Base-by-base conservation (phyloP, 2,329 filamentous ascomycete species). In the Gliomastix tumulicola region DNA sequence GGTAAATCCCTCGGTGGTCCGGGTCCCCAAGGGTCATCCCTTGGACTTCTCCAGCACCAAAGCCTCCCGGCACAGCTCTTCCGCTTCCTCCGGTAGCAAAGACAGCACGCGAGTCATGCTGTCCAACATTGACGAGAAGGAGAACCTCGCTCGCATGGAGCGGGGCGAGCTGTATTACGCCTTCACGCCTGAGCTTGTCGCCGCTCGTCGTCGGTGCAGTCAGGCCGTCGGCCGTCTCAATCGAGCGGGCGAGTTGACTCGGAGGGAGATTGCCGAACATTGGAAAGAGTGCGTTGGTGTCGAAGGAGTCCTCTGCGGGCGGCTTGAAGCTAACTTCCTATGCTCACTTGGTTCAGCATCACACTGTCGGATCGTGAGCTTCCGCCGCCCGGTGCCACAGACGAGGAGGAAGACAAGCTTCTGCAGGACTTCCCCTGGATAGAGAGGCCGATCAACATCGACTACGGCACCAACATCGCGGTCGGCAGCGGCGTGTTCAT, bases 381-480 rank as follows among this genome's bases (percentile, higher is more conserved):
- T 0, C 84, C 85, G 17, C 71, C 78, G 1, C 62, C 54, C 13
- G 69, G 69, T 6, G 49, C 69, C 4, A 76, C 73, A 10, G 60
- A 69, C 3, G 76, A 75, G 37, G 78, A 76, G 44, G 84, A 92
- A 44, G 79, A 82, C 9, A 67, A 62, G 15, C 63, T 81, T 2
- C 73, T 92, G 22, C 65, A 68, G 17, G 64, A 81, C 22, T 61
- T 82, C 19, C 77, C 85, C 0, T 88, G 77, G 72, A 67, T 90
- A 17, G 79, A 85, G 41, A 60, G 71, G 0, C 86, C 85, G 0
- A 66, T 92, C 36, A 74, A 69, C 32, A 72, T 83, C 41, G 87
- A 94, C 59, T 90, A 92, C 48, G 88, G 88, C 4, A 80, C 71
- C 49, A 88, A 92, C 43, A 65, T 90, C 32, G 74, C 62, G 19